phyloP scores from a whole-genome alignment of 495 filamentous ascomycete species.

The Lepraria neglecta region DNA sequence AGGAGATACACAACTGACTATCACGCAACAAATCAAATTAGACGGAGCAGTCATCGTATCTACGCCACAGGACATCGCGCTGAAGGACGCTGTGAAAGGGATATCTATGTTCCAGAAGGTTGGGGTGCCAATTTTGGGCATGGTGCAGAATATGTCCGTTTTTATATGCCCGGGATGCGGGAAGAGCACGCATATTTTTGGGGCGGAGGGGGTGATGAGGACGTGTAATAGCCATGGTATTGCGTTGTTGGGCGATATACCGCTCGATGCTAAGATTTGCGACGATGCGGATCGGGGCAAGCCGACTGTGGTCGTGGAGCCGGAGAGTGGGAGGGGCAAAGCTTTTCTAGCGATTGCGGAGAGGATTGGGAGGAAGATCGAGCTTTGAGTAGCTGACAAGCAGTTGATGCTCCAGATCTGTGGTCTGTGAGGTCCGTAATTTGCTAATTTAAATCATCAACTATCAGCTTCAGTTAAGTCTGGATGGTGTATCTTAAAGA shows the following conservation, averaged over 20 bases:
- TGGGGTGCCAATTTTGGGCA: slow-evolving; percentile 67
- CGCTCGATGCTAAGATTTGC: slow-evolving; percentile 79
- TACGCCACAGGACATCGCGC: slow-evolving; percentile 85
- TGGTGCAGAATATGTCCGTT: slow-evolving; percentile 92
- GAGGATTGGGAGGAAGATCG: slow-evolving; percentile 51
- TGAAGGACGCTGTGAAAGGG: slow-evolving; percentile 83
- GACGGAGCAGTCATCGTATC: slow-evolving; percentile 87
- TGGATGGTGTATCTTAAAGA: no score
- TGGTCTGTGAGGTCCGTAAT: no score
- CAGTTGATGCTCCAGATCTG: no score
- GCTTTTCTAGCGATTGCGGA: slow-evolving; percentile 68
- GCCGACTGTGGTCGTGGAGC: slow-evolving; percentile 86
- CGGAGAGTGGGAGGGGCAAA: slow-evolving; percentile 58
- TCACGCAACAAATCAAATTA: slow-evolving; percentile 82
- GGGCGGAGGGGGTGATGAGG: slow-evolving; percentile 42
- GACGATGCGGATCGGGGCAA: slow-evolving; percentile 83
- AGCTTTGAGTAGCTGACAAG: slow-evolving; percentile 6
- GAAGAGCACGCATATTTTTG: slow-evolving; percentile 73
- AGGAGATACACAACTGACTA: slow-evolving; percentile 87
- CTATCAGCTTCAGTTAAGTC: no score
- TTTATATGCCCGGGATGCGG: slow-evolving; percentile 77
- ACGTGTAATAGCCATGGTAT: slow-evolving; percentile 61
- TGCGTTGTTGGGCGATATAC: slow-evolving; percentile 79
- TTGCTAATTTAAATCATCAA: no score
- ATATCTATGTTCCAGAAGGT: slow-evolving; percentile 88